Evolutionary conservation across 345 rosid genomes (phyloP).

Genomic region (Camelina neglecta): DNA sequence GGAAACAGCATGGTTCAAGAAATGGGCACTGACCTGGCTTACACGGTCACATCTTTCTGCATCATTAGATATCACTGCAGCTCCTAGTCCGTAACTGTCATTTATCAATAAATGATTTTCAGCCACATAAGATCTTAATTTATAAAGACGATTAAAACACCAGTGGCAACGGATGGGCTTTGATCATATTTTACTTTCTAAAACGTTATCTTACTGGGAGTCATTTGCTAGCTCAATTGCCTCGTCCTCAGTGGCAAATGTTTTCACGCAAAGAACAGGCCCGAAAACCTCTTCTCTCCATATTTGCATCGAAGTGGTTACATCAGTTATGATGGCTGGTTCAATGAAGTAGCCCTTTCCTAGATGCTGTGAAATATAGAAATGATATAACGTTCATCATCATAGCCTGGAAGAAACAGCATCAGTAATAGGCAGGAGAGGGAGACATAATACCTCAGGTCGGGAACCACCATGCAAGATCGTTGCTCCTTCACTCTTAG

Average conservation of each 20-base stretch:
- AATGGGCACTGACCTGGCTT: conserved; percentile 66
- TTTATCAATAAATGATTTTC: conserved; percentile 35
- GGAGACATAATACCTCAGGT: conserved; percentile 59
- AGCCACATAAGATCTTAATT: conserved; percentile 28
- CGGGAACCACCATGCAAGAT: conserved; percentile 75
- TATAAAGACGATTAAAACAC: background rate
- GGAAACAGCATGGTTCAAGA: conserved; percentile 12
- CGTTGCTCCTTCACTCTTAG: conserved; percentile 91
- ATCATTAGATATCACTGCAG: conserved; percentile 93
- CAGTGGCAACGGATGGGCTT: background rate
- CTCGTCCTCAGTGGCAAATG: conserved; percentile 89
- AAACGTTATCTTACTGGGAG: conserved; percentile 64
- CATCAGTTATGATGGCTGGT: conserved; percentile 80
- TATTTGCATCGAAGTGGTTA: conserved; percentile 86
- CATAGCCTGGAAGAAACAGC: conserved; percentile 27
- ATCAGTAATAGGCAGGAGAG: conserved; percentile 18
- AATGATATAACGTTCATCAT: conserved; percentile 2
- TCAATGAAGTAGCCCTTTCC: conserved; percentile 78
- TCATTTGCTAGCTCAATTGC: conserved; percentile 96
- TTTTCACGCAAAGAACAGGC: conserved; percentile 87
- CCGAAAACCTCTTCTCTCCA: conserved; percentile 99
- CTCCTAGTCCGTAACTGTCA: conserved; percentile 78
- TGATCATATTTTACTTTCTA: conserved; percentile 18
- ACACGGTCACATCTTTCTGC: conserved; percentile 88
- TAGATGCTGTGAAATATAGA: conserved; percentile 61